Evolutionary conservation across 768 basidiomycete species (phyloP), one percentile per base, ranked within the genome.

Genomic region (Pholiota molesta): DNA sequence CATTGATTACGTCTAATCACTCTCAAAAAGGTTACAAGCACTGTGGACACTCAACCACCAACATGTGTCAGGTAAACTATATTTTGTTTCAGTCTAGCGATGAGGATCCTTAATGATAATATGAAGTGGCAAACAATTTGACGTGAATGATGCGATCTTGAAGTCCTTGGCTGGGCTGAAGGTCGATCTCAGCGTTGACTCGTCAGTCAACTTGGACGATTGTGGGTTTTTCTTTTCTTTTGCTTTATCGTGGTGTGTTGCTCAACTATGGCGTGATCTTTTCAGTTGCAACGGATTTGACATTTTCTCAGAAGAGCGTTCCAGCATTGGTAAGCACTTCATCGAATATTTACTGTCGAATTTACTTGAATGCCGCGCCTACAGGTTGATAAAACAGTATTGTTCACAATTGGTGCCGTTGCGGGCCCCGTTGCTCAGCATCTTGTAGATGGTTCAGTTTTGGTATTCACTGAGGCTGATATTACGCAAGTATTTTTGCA

Each of bases 371-470:
- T 26, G 47, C 47, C 23, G 21, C 21, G 2, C 11, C 28, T 53
- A 5, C 61, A 89, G 84, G 87, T 85, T 2, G 90, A 91, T 70
- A 68, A 79, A 62, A 86, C 86, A 2, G 83, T 81, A 0, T 73
- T 92, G 26, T 89, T 83, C 73, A 78, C 91, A 54, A 86, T 91
- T 42, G 87, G 88, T n/a, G 87, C 84, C 3, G 87, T 91, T 31
- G 86, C 88, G 44, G 86, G 81, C 17, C 87, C 89, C 14, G 75
- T 88, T 29, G 83, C 86, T 2, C 90, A 90, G 71, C 76, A 80
- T 65, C 79, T 92, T 16, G 89, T 91, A 26, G 81, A 86, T 52
- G 78, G 77, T 19, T 79, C 89, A 0, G 63, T 77, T 5, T 69
- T 91, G 53, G 74, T 77, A 8, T 91, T 90, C 70, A 78, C 68